Evolutionary conservation across 2,329 filamentous ascomycete species (phyloP).

Genomic region (Penicillium sp.): DNA sequence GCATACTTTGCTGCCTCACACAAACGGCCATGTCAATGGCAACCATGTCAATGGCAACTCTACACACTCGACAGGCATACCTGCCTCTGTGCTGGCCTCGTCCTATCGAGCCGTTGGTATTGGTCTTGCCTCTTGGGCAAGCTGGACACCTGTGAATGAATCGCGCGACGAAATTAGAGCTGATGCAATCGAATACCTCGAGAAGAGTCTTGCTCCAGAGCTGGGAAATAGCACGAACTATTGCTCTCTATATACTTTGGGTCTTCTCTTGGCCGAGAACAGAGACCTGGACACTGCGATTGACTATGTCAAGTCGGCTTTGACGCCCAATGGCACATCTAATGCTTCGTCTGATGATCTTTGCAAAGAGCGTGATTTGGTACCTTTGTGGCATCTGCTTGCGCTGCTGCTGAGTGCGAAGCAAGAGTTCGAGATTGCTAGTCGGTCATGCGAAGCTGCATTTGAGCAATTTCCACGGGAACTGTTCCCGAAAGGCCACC

Average conservation of each 20-base stretch:
- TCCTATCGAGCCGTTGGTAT: slow-evolving; percentile 83
- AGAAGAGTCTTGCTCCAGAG: slow-evolving; percentile 66
- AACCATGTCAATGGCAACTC: slow-evolving; percentile 23
- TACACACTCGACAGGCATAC: slow-evolving; percentile 40
- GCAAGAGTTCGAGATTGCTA: slow-evolving; percentile 77
- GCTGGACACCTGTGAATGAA: slow-evolving; percentile 71
- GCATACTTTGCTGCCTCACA: slow-evolving; percentile 38
- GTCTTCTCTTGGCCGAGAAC: slow-evolving; percentile 81
- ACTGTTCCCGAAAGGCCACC: slow-evolving; percentile 63
- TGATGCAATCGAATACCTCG: slow-evolving; percentile 71
- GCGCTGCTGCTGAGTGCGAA: slow-evolving; percentile 79
- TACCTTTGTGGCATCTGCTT: slow-evolving; percentile 88
- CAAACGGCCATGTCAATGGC: slow-evolving; percentile 20
- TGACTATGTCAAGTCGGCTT: slow-evolving; percentile 71
- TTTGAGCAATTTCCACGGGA: slow-evolving; percentile 83
- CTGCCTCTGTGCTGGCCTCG: slow-evolving; percentile 60
- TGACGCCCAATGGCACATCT: slow-evolving; percentile 53
- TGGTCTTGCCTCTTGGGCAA: slow-evolving; percentile 81
- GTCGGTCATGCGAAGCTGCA: slow-evolving; percentile 79
- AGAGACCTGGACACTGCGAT: slow-evolving; percentile 76
- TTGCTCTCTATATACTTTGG: slow-evolving; percentile 74
- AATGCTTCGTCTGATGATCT: slow-evolving; percentile 29
- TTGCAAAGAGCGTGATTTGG: slow-evolving; percentile 48
- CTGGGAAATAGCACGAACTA: slow-evolving; percentile 64
- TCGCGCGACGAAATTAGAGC: slow-evolving; percentile 68